Evolutionary conservation across 169 alveolate genomes (phyloP).

Genomic region (Eimeria falciformis): DNA sequence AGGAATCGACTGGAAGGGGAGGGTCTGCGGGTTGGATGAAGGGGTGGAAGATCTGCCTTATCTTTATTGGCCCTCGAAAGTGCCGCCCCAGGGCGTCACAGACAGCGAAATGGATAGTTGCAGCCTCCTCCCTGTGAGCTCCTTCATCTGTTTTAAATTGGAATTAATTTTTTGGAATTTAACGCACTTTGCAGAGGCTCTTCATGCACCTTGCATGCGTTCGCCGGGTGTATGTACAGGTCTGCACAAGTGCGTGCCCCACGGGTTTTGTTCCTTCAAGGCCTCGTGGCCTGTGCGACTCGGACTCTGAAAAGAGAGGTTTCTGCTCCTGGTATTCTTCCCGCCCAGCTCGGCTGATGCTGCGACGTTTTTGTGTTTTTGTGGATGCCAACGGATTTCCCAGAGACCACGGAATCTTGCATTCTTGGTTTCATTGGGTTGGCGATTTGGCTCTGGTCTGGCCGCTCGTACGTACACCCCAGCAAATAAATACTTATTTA

Average conservation of each 20-base stretch:
- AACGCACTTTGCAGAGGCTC: too few species aligned
- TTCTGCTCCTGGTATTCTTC: conserved; percentile 51
- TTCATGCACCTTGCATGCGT: not conserved
- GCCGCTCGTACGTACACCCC: conserved; percentile 12
- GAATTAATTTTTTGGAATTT: too few species aligned
- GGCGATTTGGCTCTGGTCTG: conserved; percentile 32
- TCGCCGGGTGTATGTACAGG: conserved; percentile 11
- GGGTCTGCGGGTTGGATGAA: conserved; percentile 51
- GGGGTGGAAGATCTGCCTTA: conserved; percentile 41
- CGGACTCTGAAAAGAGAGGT: conserved; percentile 33
- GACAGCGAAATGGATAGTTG: not conserved
- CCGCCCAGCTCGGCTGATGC: conserved; percentile 1
- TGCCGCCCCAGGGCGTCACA: not conserved
- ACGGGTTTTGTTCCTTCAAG: not conserved
- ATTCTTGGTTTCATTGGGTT: conserved; percentile 53
- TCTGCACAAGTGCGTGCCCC: conserved; percentile 49
- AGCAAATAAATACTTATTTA: too few species aligned
- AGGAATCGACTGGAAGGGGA: conserved; percentile 61
- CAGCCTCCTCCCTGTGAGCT: conserved; percentile 44
- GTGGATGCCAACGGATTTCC: conserved; percentile 7
- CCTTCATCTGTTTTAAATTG: too few species aligned
- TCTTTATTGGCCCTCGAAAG: conserved; percentile 69
- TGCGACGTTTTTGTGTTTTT: conserved; percentile 46
- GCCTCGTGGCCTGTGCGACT: conserved; percentile 3
- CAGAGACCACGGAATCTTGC: conserved; percentile 45